A percentile compares a stretch with the other conserved stretches of the same genome.
phyloP scores from a whole-genome alignment of 2,329 filamentous ascomycete genomes.

The Ophiostoma sp. region DNA sequence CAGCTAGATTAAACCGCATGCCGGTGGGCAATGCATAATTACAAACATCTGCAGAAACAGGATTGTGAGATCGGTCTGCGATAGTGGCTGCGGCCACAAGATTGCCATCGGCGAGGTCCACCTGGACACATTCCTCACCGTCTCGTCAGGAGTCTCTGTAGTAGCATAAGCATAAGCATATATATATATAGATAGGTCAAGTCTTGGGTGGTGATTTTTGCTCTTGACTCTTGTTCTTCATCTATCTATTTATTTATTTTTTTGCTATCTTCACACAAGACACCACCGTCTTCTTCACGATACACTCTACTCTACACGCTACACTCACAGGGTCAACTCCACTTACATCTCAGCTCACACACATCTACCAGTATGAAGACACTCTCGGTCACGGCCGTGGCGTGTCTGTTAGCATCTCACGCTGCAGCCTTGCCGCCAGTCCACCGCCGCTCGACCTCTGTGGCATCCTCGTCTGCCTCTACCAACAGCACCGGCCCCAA shows the following conservation, averaged over 20 bases:
- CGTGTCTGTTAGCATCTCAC: background rate
- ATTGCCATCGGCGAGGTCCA: background rate
- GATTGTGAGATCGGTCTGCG: background rate
- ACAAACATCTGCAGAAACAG: background rate
- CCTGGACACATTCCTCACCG: background rate
- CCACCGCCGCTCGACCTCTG: background rate
- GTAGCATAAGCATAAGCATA: background rate
- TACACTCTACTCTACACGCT: background rate
- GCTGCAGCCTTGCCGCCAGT: background rate
- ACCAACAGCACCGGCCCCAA: constrained; percentile 4
- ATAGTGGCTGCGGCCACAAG: background rate
- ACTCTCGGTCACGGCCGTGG: background rate
- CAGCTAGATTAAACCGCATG: background rate
- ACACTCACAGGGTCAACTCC: background rate
- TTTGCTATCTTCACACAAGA: background rate
- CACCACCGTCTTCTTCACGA: background rate
- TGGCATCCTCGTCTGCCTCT: background rate
- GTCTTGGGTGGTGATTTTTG: background rate
- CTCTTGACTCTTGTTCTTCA: background rate
- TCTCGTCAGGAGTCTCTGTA: background rate
- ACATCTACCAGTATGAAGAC: background rate
- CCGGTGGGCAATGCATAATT: background rate
- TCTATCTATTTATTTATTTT: background rate
- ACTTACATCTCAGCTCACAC: background rate
- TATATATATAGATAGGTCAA: background rate